Percentiles rank a stretch among this genome's conserved stretches.
Conservation (phyloP, 495 filamentous ascomycete genomes). For the Daldinia grandis region DNA sequence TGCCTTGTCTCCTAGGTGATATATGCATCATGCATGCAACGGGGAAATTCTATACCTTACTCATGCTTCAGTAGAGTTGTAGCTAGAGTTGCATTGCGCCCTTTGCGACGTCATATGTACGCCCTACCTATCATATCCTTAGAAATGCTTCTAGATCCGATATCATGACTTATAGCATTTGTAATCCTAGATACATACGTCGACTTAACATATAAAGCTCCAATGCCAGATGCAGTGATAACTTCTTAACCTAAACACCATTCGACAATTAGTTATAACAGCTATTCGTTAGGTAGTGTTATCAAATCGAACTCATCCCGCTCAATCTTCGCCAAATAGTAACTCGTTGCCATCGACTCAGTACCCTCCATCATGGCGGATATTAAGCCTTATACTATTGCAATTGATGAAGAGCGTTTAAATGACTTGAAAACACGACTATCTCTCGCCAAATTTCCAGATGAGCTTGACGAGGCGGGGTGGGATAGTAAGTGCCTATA, state of each 20-base stretch:
- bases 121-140: conserved; percentile 14
- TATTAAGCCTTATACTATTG: conserved; percentile 49
- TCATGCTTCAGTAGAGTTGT: not conserved
- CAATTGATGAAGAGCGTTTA: conserved; percentile 41
- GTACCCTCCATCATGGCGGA: conserved; percentile 36
- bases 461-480: conserved; percentile 45
- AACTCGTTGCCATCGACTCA: not conserved
- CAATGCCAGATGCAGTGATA: not conserved
- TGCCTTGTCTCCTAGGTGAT: conserved; percentile 13
- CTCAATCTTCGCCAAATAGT: not conserved
- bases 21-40: conserved; percentile 29
- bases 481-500: conserved; percentile 45
- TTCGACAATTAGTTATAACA: not conserved
- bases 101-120: conserved; percentile 35
- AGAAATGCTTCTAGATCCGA: conserved; percentile 3
- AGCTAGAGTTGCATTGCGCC: conserved; percentile 18
- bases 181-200: conserved; percentile 1
- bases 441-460: conserved; percentile 46
- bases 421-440: conserved; percentile 47
- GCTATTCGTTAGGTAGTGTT: not conserved
- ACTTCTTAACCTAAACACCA: not conserved
- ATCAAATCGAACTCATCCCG: not conserved
- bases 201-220: conserved; percentile 18
- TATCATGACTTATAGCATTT: not conserved
- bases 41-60: conserved; percentile 14